phyloP scores from a whole-genome alignment of 768 basidiomycete species.

The Udeniomyces megalosporus region DNA sequence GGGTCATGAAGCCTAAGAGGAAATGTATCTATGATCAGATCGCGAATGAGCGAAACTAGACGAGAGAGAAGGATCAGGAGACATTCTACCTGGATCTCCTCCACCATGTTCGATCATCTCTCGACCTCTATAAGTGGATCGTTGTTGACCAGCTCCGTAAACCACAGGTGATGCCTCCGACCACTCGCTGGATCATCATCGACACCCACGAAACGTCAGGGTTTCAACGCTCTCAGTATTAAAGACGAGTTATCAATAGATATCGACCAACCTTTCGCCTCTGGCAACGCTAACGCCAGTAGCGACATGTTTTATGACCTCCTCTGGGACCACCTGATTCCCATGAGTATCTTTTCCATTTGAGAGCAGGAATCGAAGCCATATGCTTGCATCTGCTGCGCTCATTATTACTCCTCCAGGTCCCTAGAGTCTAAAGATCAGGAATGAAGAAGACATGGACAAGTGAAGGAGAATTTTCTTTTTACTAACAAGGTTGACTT shows the following conservation, averaged over 20 bases:
- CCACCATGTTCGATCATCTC: conserved; percentile 19
- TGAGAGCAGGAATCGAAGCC: conserved; percentile 4
- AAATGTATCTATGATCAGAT: too few species aligned
- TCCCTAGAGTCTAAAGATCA: too few species aligned
- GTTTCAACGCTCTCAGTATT: too few species aligned
- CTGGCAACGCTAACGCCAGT: background rate
- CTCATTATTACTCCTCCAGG: conserved; percentile 21
- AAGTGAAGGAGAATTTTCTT: too few species aligned
- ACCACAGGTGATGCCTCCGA: background rate
- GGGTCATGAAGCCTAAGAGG: conserved; percentile 12
- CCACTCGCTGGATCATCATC: background rate
- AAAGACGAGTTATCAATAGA: too few species aligned
- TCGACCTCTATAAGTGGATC: conserved; percentile 20
- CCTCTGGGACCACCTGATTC: conserved; percentile 16
- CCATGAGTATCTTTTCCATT: conserved; percentile 6
- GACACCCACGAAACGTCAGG: too few species aligned
- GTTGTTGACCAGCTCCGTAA: conserved; percentile 23
- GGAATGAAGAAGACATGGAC: too few species aligned
- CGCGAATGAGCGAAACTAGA: background rate
- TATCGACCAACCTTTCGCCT: too few species aligned
- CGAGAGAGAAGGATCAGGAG: background rate
- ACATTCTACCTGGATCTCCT: conserved; percentile 18
- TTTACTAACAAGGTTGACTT: conserved; percentile 14
- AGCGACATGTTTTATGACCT: conserved; percentile 7
- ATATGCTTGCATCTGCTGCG: conserved; percentile 22